These are phyloP conservation scores for Isochrysis galbana DNA, from an alignment of 78 protist genomes.

Conservation along the genomic window DNA sequence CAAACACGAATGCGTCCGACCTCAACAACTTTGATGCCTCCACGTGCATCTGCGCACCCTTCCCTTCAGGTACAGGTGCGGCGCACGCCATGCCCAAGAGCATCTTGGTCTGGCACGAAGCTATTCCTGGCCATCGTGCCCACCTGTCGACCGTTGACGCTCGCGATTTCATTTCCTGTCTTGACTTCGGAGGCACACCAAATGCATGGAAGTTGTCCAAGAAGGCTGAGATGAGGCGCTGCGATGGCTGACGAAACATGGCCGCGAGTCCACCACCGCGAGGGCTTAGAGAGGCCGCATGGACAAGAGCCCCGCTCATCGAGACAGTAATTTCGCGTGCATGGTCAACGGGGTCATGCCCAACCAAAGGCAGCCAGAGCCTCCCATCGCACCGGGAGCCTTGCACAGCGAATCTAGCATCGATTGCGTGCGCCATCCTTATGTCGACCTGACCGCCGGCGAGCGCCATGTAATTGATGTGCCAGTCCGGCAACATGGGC, in stretches of 20 bases:
- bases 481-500: not conserved
- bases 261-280: not conserved
- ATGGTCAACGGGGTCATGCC: not conserved
- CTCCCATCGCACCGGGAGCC: not conserved
- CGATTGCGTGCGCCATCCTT: not conserved
- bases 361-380: not conserved
- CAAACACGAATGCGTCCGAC: not conserved
- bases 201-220: conserved; percentile 16
- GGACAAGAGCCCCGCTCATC: not conserved
- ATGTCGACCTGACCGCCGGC: not conserved
- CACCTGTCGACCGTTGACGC: not conserved
- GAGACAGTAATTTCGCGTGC: not conserved
- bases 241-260: not conserved
- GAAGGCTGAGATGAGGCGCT: conserved; percentile 24
- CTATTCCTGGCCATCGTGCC: not conserved
- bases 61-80: not conserved
- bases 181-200: not conserved
- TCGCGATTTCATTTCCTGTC: not conserved
- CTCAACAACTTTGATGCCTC: not conserved
- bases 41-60: no score
- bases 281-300: not conserved
- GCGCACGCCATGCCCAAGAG: not conserved
- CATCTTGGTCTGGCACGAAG: not conserved
- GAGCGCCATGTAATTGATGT: not conserved
- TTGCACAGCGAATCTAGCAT: not conserved